Base-by-base conservation (phyloP, 768 basidiomycete species). In the Boletus eberwhitei region DNA sequence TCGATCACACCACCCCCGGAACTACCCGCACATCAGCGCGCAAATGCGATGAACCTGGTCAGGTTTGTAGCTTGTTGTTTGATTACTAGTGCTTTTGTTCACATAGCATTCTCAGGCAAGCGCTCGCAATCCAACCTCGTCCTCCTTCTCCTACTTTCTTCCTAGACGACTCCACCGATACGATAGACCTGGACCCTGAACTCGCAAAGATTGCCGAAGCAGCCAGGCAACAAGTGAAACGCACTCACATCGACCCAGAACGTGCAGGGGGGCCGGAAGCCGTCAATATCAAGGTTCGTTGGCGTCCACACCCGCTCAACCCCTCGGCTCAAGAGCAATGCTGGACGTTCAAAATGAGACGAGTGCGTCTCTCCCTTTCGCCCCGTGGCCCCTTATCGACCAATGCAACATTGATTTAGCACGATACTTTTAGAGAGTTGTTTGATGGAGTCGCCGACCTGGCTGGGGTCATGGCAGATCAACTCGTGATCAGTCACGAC, bases 1-100 rank as follows among this genome's bases (percentile, higher is more conserved):
- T 92, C 89, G 4, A 79, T 91, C 37, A 92, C 89, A 0, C 89
- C 90, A 2, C 89, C 89, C 5, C 90, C 89, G 0, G 75, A 74
- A 35, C 68, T 90, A 14, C 73, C 86, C 3, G 64, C 70, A 11
- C 73, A 81, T 31, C 78, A 83, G 52, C 72, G 85, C 1, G 76
- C 81, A 60, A 76, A 76, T 51, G 84, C 87, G 14, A 79, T 78
- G 38, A 73, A 79, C 35, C 69, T 88, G 17, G 80, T 90, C 46
- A 77, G 83, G 90, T 90, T 62, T 50, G 74, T 57, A 24, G 7
- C 26, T 42, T 36, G 14, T 61, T 40, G 13, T 41, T 39, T 19
- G 31, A 36, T 36, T 16, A 29, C 19, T 42, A 6, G 36, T 32
- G 6, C 21, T n/a, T 24, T 58, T 31, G 40, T 52, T 64, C 34